Evolutionary conservation across 495 filamentous ascomycete genomes (phyloP), one percentile per base, ranked within the genome.

Genomic region (Pyrenopolyporus hunteri): DNA sequence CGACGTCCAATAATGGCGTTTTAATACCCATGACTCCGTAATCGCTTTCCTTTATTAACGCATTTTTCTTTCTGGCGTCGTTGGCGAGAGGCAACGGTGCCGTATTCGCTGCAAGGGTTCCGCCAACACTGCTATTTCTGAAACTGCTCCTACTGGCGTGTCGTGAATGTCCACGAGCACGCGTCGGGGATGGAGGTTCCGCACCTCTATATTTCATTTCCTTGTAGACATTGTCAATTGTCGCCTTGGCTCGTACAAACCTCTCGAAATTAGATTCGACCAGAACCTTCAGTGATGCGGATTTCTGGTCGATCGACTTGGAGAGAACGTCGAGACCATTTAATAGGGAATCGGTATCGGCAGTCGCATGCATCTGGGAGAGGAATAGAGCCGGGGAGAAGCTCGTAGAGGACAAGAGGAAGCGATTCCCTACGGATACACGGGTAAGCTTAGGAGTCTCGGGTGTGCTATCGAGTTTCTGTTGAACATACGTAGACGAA

Each of bases 221-320:
- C 29, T 84, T 92, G 74, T 98, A 98, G 31, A 98, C 94, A 77
- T 92, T 92, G 75, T 98, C 94, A 59, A 98, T 98, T 5, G 92
- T 97, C 2, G 91, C 89, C 71, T 98, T 98, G 5, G 95, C 94
- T 8, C 89, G 86, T 26, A 98, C 93, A 74, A 98, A 98, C 26
- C 92, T 87, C 75, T 98, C 95, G 67, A 98, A 98, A 68, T 98
- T 98, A 23, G 89, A 91, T 73, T 98, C 94, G 19, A 98, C 94
- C 2, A 98, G 82, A 1, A 95, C 89, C 71, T 98, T 98, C 29
- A 98, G 76, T 3, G 92, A 95, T 0, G 92, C 94, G 1, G 92
- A 96, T 69, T 98, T 98, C 70, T 98, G 90, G 64, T 98, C 94
- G 63, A 98, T 98, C 0, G 93, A 97, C 45, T 80, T 81, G 4